Base-by-base conservation (phyloP, 148 eudicot genomes). In the Rhododendron ferrugineum region DNA sequence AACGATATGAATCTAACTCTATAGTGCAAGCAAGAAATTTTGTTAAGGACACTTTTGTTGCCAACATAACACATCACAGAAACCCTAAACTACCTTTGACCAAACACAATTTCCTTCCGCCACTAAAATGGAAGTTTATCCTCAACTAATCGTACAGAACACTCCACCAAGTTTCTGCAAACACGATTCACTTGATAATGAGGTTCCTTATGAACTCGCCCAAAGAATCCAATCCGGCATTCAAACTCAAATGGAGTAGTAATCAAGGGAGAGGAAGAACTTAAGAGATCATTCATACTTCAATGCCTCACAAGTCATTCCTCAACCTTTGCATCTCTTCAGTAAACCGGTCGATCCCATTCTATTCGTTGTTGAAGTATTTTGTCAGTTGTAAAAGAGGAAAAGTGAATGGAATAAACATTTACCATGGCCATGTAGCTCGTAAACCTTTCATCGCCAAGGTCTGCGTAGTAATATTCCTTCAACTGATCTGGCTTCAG, bases 351-450 rank as follows among this genome's bases (percentile, higher is more conserved):
- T 91, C 89, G 96, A 88, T 92, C 49, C 49, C 89, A 90, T 86
- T 94, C 99, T 93, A 96, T 94, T 97, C 86, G 95, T 93, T 93
- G 37, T 70, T 70, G 75, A 74, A 92, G 93, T 90, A 88, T 90
- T 91, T 78, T 91, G 95, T 93, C 93, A 92, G 96, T 89, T 87
- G 86, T 88, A 88, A 93, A 88, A 86, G 86, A 84, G 87, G 75
- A 30, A 70, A 4, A 86, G 93, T 86, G 92, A 91, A 89, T 88
- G 87, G 95, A 92, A 82, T 92, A 90, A 85, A 93, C 93, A 93
- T 88, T 97, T 97, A 97, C 99, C 99, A 97, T 94, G 90, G 99
- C 99, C 99, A 97, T 97, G 98, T 97, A 97, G 98, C 99, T 97
- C 92, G 98, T 95, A 94, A 97, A 97, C 99, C 99, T 97, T 97